Percentiles rank a stretch among this genome's conserved stretches.
Conservation (phyloP, 306 rosid species). For the Rubus idaeus region DNA sequence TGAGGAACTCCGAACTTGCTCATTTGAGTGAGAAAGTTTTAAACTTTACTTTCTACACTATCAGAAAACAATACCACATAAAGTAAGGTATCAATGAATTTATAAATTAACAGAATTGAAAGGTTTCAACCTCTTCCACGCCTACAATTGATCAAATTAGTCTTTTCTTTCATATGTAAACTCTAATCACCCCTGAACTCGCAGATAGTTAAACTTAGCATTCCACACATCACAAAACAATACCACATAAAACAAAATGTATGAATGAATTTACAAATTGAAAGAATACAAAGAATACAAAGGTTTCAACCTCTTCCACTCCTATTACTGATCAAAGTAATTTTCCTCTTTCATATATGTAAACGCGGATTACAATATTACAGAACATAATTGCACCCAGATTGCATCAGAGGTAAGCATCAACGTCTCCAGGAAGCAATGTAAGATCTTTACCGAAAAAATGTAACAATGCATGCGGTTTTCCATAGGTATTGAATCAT, state of each 20-base stretch:
- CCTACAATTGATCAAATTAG: background rate
- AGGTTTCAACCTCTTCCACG: background rate
- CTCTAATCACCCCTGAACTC: background rate
- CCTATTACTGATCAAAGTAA: background rate
- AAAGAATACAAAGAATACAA: slow-evolving; percentile 16
- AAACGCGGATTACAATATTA: background rate
- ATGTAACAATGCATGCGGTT: background rate
- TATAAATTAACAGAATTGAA: background rate
- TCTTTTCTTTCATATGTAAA: slow-evolving; percentile 4
- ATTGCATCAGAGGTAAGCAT: background rate
- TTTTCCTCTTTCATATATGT: background rate
- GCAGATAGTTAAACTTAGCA: background rate
- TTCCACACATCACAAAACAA: background rate
- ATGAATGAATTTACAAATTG: background rate
- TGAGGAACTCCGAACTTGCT: background rate
- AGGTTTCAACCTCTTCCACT: slow-evolving; percentile 14
- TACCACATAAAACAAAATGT: background rate
- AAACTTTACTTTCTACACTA: background rate
- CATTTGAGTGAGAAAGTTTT: background rate
- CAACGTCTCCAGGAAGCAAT: slow-evolving; percentile 8
- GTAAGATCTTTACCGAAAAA: background rate
- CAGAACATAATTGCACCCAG: slow-evolving; percentile 5
- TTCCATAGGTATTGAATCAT: background rate
- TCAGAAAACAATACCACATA: background rate
- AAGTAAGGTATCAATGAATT: slow-evolving; percentile 2